Evolutionary conservation across 805 yeast genomes (phyloP).

Genomic region (Hanseniaspora lachancei): DNA sequence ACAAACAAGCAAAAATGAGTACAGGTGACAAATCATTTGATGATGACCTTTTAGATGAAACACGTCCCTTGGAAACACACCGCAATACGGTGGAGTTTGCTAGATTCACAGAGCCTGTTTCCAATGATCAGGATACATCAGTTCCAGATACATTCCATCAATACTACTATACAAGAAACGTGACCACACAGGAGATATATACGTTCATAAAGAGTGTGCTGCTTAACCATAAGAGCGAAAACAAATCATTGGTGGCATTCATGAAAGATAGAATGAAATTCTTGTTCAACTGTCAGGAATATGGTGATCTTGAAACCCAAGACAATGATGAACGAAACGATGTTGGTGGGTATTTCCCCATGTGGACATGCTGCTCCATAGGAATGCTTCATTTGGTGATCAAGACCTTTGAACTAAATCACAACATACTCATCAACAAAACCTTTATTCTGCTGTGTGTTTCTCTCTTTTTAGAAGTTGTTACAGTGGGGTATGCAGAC

Average conservation of each 20-base stretch:
- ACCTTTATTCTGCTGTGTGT: not conserved
- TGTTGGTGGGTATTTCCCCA: not conserved
- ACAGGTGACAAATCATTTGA: not conserved
- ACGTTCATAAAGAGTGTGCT: not conserved
- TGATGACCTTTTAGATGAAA: not conserved
- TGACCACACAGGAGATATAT: not conserved
- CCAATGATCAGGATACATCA: not conserved
- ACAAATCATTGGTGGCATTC: not conserved
- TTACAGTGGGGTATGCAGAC: not conserved
- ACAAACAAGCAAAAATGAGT: not conserved
- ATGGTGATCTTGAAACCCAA: not conserved
- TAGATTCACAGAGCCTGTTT: not conserved
- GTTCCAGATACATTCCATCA: not conserved
- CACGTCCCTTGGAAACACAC: not conserved
- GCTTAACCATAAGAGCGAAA: not conserved
- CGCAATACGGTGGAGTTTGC: not conserved
- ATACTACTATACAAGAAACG: slow-evolving; percentile 1
- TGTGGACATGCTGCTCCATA: slow-evolving; percentile 1
- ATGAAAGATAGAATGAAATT: not conserved
- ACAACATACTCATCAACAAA: not conserved
- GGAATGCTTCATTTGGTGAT: not conserved
- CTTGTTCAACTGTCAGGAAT: not conserved
- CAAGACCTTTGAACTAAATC: not conserved
- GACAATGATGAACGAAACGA: not conserved
- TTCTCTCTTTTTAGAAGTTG: not conserved